phyloP scores from a whole-genome alignment of 441 rosid genomes.

The Bruguiera hainesii region DNA sequence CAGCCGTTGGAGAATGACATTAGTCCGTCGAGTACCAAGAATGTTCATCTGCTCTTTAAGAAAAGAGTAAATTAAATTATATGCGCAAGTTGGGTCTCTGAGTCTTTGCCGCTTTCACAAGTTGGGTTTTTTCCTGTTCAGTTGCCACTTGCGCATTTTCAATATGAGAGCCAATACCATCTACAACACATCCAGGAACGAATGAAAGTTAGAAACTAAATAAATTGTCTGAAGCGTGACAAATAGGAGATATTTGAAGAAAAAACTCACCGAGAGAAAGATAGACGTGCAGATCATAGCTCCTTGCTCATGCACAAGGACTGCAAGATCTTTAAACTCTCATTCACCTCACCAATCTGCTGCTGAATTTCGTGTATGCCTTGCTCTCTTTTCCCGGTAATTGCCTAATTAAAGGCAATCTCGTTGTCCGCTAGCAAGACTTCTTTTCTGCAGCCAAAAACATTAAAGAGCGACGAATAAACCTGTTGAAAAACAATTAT shows the following conservation, averaged over 20 bases:
- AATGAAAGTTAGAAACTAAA: background rate
- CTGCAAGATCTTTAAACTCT: slow-evolving; percentile 87
- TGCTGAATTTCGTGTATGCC: slow-evolving; percentile 89
- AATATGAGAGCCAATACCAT: slow-evolving; percentile 59
- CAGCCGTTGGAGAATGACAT: no score
- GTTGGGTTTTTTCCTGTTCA: slow-evolving; percentile 53
- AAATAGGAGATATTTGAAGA: background rate
- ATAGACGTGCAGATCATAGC: slow-evolving; percentile 57
- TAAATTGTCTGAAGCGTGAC: background rate
- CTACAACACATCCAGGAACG: slow-evolving; percentile 31
- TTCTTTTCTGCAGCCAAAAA: slow-evolving; percentile 62
- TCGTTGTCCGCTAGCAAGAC: slow-evolving; percentile 79
- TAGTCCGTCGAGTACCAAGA: no score
- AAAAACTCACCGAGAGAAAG: slow-evolving; percentile 3
- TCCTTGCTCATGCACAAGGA: slow-evolving; percentile 93
- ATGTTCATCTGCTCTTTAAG: no score
- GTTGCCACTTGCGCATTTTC: slow-evolving; percentile 62
- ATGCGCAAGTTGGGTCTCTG: slow-evolving; percentile 24
- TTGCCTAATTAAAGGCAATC: slow-evolving; percentile 78
- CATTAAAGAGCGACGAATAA: slow-evolving; percentile 5
- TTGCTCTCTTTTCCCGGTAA: slow-evolving; percentile 87
- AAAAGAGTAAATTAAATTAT: no score
- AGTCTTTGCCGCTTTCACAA: slow-evolving; percentile 61
- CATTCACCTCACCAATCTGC: slow-evolving; percentile 93
- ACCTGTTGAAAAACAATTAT: no score